Conservation (phyloP, 192 early-diverging fungal genomes). For the Phycomyces blakesleeanus region DNA sequence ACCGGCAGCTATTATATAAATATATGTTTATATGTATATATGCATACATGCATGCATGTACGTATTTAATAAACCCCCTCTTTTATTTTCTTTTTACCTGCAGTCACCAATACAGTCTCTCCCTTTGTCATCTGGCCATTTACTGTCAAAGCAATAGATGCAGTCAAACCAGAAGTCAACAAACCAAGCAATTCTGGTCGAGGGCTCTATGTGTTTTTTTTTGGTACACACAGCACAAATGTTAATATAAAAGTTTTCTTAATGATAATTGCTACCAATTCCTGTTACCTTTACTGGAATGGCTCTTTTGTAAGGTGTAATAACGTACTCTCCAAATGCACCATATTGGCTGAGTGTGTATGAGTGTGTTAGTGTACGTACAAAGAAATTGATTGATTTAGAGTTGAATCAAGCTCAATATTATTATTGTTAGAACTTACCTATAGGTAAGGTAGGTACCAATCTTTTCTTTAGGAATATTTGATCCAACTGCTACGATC, state of each 20-base stretch:
- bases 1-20: conserved; percentile 40
- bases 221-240: too few relatives aligned
- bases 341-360: conserved; percentile 51
- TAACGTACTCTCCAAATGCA: conserved; percentile 49
- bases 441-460: conserved; percentile 31
- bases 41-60: too few relatives aligned
- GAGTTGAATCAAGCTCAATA: neutral
- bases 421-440: conserved; percentile 10
- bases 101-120: conserved; percentile 56
- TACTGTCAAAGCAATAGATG: conserved; percentile 47
- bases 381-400: neutral
- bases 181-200: conserved; percentile 39
- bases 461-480: conserved; percentile 25
- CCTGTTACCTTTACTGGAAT: conserved; percentile 34
- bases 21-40: neutral
- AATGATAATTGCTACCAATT: too few relatives aligned
- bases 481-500: conserved; percentile 44
- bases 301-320: conserved; percentile 20
- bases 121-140: conserved; percentile 41
- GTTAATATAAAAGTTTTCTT: too few relatives aligned
- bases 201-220: neutral
- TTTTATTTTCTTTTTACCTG: conserved; percentile 29
- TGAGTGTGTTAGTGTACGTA: too few relatives aligned
- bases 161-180: conserved; percentile 51
- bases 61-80: too few relatives aligned